Evolutionary conservation across 768 basidiomycete genomes (phyloP).

Genomic region (Phylloporus scabripes): DNA sequence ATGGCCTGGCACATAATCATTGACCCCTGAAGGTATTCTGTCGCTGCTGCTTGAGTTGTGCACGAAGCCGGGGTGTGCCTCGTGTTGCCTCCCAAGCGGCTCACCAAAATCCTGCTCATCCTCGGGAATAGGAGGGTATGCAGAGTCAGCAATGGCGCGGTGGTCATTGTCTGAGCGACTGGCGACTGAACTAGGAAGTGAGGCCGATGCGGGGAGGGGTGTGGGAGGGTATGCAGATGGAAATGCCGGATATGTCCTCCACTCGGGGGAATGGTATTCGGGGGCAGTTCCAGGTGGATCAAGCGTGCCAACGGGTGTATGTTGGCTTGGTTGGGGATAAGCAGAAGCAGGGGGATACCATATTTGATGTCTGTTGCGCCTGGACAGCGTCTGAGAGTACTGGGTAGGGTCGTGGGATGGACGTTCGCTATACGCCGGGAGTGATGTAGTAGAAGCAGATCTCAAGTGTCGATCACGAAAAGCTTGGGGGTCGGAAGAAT

Average conservation of each 20-base stretch:
- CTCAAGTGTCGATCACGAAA: constrained; percentile 9
- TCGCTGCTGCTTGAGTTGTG: constrained; percentile 56
- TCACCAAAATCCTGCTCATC: constrained; percentile 58
- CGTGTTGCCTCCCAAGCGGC: constrained; percentile 65
- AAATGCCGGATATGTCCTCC: constrained; percentile 68
- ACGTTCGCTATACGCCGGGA: constrained; percentile 24
- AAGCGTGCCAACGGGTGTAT: constrained; percentile 5
- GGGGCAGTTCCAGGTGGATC: constrained; percentile 24
- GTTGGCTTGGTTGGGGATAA: constrained; percentile 23
- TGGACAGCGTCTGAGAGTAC: constrained; percentile 21
- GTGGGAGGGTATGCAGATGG: constrained; percentile 76
- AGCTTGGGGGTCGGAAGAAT: constrained; percentile 1
- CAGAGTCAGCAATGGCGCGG: constrained; percentile 4
- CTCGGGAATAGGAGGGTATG: constrained; percentile 35
- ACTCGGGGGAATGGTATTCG: constrained; percentile 49
- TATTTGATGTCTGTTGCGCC: constrained; percentile 37
- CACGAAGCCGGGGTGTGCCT: constrained; percentile 55
- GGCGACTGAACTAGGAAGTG: constrained; percentile 23
- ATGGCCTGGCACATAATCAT: constrained; percentile 7
- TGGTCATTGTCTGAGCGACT: constrained; percentile 1
- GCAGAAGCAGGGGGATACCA: constrained; percentile 58
- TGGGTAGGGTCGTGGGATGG: constrained; percentile 16
- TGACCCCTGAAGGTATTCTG: constrained; percentile 37
- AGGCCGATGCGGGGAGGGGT: constrained; percentile 41
- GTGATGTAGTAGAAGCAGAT: constrained; percentile 17